Conservation (phyloP, 1,284 basidiomycete species). For the Cryptococcus sp. region DNA sequence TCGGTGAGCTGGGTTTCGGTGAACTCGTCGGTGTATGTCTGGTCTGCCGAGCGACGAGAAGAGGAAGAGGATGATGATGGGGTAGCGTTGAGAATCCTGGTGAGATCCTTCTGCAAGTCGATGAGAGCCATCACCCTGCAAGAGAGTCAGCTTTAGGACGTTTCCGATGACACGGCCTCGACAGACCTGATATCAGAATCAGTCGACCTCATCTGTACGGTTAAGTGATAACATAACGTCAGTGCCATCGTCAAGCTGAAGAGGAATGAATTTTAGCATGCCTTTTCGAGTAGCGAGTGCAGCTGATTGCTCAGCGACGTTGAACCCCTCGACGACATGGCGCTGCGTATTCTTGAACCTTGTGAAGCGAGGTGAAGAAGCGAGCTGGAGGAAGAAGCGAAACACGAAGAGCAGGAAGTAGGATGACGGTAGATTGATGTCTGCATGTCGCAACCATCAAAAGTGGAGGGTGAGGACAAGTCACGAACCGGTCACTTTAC, state of each 20-base stretch:
- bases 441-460: too few species aligned
- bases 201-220: slow-evolving; percentile 39
- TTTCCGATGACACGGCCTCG: background rate
- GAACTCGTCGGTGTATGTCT: slow-evolving; percentile 66
- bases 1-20: slow-evolving; percentile 77
- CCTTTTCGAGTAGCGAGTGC: slow-evolving; percentile 28
- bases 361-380: too few species aligned
- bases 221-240: slow-evolving; percentile 1
- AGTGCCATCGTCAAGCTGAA: slow-evolving; percentile 3
- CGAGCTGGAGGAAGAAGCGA: too few species aligned
- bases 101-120: slow-evolving; percentile 84
- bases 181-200: slow-evolving; percentile 47
- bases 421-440: too few species aligned
- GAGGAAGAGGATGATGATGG: slow-evolving; percentile 55
- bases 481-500: too few species aligned
- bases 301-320: slow-evolving; percentile 15
- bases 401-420: too few species aligned
- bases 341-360: too few species aligned
- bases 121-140: slow-evolving; percentile 90
- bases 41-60: slow-evolving; percentile 13
- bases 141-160: slow-evolving; percentile 1
- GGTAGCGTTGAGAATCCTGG: slow-evolving; percentile 61
- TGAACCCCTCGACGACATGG: background rate
- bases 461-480: too few species aligned
- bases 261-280: slow-evolving; percentile 8